Evolutionary conservation across 1,284 basidiomycete species (phyloP).

Genomic region (Pisolithus thermaeus): DNA sequence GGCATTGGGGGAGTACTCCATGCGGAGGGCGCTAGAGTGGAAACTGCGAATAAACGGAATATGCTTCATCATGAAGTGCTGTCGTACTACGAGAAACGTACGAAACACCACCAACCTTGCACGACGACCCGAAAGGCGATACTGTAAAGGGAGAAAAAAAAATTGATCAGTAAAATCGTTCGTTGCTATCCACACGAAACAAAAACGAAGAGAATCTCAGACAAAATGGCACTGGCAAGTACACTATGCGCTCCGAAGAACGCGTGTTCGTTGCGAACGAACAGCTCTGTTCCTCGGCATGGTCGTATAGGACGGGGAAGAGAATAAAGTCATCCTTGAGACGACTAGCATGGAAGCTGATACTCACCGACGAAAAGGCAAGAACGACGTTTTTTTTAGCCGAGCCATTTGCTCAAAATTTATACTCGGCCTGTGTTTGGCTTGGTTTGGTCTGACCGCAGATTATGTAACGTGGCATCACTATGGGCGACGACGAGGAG

Average conservation of each 20-base stretch:
- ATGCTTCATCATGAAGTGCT: conserved; percentile 48
- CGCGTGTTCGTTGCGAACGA: conserved; percentile 67
- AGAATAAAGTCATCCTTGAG: conserved; percentile 67
- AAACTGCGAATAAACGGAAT: conserved; percentile 72
- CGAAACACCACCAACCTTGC: conserved; percentile 24
- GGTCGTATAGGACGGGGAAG: conserved; percentile 81
- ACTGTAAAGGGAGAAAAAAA: neutral
- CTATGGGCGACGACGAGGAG: neutral
- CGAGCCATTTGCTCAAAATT: conserved; percentile 13
- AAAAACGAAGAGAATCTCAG: conserved; percentile 38
- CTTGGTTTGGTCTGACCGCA: conserved; percentile 22
- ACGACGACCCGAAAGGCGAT: neutral
- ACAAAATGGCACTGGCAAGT: conserved; percentile 82
- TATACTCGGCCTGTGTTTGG: conserved; percentile 22
- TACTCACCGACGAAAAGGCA: conserved; percentile 18
- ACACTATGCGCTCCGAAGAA: conserved; percentile 57
- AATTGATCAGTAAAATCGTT: conserved; percentile 9
- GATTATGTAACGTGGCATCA: conserved; percentile 26
- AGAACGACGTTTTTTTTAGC: neutral
- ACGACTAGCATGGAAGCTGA: conserved; percentile 4
- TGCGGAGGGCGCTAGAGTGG: conserved; percentile 60
- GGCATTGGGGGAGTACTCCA: conserved; percentile 63
- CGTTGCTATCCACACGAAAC: neutral
- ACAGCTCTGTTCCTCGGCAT: conserved; percentile 69
- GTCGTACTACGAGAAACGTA: conserved; percentile 14